Percentiles rank a stretch among this genome's conserved stretches.
phyloP scores from a whole-genome alignment of 2,329 filamentous ascomycete genomes.

The Fusarium sp. region DNA sequence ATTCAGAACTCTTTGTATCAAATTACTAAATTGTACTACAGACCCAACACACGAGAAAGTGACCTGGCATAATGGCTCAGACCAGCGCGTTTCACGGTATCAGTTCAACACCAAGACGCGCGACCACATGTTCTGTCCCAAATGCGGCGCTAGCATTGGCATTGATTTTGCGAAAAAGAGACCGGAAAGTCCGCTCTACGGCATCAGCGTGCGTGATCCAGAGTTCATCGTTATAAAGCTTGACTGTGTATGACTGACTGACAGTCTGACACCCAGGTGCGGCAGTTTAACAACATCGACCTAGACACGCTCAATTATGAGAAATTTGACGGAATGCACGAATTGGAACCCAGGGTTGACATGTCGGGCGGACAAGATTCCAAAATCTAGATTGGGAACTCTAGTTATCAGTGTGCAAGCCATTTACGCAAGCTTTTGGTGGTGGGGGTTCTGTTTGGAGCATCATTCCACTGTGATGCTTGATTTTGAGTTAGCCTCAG shows the following conservation, averaged over 20 bases:
- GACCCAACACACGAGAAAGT: conserved; percentile 55
- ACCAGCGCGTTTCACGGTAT: conserved; percentile 41
- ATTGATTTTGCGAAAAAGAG: conserved; percentile 56
- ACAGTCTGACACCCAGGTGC: conserved; percentile 47
- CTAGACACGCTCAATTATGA: conserved; percentile 52
- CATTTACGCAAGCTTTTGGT: conserved; percentile 42
- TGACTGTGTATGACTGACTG: conserved; percentile 5
- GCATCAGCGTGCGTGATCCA: conserved; percentile 55
- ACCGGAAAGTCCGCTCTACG: conserved; percentile 48
- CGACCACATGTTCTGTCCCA: conserved; percentile 61
- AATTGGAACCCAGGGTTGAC: conserved; percentile 51
- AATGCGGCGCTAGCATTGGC: conserved; percentile 59
- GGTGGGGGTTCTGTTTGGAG: conserved; percentile 12
- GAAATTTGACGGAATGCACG: conserved; percentile 52
- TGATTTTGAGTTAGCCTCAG: conserved; percentile 15
- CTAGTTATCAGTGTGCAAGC: conserved; percentile 28
- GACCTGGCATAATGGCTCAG: conserved; percentile 56
- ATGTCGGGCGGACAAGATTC: conserved; percentile 49
- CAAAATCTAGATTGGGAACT: conserved; percentile 7
- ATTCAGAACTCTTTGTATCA: too few relatives aligned
- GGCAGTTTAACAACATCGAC: conserved; percentile 56
- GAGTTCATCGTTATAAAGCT: accelerated
- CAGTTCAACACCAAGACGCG: conserved; percentile 60
- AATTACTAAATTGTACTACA: conserved; percentile 28
- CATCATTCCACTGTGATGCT: conserved; percentile 20